Conservation (phyloP, 2,329 filamentous ascomycete species). For the Juglanconis sp. region DNA sequence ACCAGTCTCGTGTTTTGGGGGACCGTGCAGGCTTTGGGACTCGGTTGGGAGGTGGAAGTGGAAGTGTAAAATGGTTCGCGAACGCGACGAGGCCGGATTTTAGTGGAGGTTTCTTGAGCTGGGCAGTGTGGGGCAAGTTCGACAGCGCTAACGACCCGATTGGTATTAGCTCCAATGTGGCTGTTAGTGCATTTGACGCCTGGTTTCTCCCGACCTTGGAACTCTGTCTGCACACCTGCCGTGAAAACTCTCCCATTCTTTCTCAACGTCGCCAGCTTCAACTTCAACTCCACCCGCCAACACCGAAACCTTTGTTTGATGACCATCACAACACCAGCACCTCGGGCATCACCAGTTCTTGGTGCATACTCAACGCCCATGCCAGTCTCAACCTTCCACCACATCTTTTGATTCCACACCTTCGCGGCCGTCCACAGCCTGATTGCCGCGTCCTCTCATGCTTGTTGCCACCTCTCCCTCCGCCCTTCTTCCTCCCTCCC, state of each 20-base stretch:
- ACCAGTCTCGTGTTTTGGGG: background rate
- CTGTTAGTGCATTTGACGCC: conserved; percentile 5
- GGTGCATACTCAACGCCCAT: conserved; percentile 17
- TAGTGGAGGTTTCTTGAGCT: background rate
- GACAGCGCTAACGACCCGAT: background rate
- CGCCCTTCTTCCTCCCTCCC: conserved; percentile 71
- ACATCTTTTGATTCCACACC: conserved; percentile 9
- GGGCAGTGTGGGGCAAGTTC: background rate
- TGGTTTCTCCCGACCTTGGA: background rate
- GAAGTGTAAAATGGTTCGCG: background rate
- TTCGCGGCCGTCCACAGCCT: conserved; percentile 49
- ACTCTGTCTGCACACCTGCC: background rate
- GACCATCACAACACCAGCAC: conserved; percentile 31
- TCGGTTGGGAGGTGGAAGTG: background rate
- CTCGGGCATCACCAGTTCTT: conserved; percentile 34
- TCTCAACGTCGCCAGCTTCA: conserved; percentile 26
- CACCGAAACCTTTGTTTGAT: conserved; percentile 28
- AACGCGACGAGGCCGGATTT: background rate
- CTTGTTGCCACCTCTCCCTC: conserved; percentile 74
- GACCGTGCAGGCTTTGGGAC: background rate
- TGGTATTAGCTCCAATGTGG: conserved; percentile 12
- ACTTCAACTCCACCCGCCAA: conserved; percentile 8
- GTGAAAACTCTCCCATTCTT: conserved; percentile 18
- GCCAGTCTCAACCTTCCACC: conserved; percentile 4
- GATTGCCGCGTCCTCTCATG: conserved; percentile 63